phyloP scores from a whole-genome alignment of 306 rosid species.

The Amphicarpaea edgeworthii region DNA sequence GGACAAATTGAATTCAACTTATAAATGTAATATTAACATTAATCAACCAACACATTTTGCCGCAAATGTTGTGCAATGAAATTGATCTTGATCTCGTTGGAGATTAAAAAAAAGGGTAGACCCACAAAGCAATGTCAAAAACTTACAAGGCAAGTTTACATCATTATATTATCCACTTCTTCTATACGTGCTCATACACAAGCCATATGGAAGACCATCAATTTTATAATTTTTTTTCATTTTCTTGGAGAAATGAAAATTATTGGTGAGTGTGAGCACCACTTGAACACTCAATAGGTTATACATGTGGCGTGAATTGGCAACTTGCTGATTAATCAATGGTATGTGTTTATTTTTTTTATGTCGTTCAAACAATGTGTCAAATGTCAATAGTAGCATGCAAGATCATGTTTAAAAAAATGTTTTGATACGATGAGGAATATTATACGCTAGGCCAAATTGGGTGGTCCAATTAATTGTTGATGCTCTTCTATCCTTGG shows the following conservation, averaged over 20 bases:
- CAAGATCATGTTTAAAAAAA: not conserved
- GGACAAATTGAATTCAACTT: not conserved
- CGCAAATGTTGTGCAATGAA: not conserved
- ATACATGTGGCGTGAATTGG: not conserved
- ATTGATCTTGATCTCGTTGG: slow-evolving; percentile 32
- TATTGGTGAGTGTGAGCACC: not conserved
- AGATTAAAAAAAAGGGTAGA: not conserved
- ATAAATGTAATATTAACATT: slow-evolving; percentile 30
- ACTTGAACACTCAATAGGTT: not conserved
- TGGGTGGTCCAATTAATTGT: slow-evolving; percentile 37
- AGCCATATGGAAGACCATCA: slow-evolving; percentile 25
- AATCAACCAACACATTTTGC: slow-evolving; percentile 13
- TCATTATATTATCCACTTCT: slow-evolving; percentile 38
- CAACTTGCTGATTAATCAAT: slow-evolving; percentile 8
- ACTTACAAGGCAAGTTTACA: slow-evolving; percentile 68
- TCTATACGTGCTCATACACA: slow-evolving; percentile 1
- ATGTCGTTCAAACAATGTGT: not conserved
- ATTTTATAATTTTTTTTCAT: not conserved
- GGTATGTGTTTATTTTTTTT: too few relatives aligned
- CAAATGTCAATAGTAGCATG: not conserved
- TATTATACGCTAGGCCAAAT: slow-evolving; percentile 25
- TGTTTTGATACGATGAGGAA: not conserved
- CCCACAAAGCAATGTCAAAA: slow-evolving; percentile 25
- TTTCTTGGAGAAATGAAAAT: slow-evolving; percentile 32
- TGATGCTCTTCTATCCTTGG: not conserved